These are phyloP conservation scores for Pulveroboletus frians DNA, from an alignment of 768 basidiomycete genomes.

Conservation along the genomic window DNA sequence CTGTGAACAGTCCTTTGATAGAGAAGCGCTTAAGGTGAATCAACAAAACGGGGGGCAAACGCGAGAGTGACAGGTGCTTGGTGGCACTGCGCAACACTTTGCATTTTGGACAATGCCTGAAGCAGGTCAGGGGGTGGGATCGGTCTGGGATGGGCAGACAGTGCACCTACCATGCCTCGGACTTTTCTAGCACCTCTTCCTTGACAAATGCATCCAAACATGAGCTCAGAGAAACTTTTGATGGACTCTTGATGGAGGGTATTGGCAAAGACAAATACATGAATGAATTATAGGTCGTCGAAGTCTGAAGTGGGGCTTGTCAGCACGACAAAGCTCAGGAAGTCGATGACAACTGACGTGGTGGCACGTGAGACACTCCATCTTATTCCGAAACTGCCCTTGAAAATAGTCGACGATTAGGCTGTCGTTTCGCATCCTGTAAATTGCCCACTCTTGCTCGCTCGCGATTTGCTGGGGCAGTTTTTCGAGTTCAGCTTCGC, in stretches of 20 bases:
- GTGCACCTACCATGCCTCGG: conserved; percentile 79
- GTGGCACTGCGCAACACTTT: conserved; percentile 82
- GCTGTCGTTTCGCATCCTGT: conserved; percentile 86
- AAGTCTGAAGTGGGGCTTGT: conserved; percentile 55
- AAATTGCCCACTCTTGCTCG: conserved; percentile 89
- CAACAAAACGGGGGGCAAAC: conserved; percentile 87
- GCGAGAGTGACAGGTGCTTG: conserved; percentile 84
- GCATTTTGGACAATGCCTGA: conserved; percentile 92
- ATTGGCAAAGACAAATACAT: conserved; percentile 93
- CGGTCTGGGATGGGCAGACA: background rate
- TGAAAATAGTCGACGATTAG: conserved; percentile 97
- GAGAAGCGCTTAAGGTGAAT: conserved; percentile 93
- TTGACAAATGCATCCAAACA: conserved; percentile 90
- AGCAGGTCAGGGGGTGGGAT: conserved; percentile 1
- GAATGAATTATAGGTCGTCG: conserved; percentile 95
- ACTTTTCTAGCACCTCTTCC: conserved; percentile 84
- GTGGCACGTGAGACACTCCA: conserved; percentile 87
- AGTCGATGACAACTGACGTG: conserved; percentile 48
- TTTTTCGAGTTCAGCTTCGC: conserved; percentile 84
- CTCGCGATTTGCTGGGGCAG: conserved; percentile 84
- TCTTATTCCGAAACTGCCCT: conserved; percentile 87
- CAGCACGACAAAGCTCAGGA: conserved; percentile 7
- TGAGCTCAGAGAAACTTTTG: conserved; percentile 63
- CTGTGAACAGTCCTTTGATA: conserved; percentile 85
- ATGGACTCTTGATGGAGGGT: conserved; percentile 53